These are phyloP conservation scores for Yamadazyma siamensis DNA, from an alignment of 1,139 yeast species.

Conservation along the genomic window DNA sequence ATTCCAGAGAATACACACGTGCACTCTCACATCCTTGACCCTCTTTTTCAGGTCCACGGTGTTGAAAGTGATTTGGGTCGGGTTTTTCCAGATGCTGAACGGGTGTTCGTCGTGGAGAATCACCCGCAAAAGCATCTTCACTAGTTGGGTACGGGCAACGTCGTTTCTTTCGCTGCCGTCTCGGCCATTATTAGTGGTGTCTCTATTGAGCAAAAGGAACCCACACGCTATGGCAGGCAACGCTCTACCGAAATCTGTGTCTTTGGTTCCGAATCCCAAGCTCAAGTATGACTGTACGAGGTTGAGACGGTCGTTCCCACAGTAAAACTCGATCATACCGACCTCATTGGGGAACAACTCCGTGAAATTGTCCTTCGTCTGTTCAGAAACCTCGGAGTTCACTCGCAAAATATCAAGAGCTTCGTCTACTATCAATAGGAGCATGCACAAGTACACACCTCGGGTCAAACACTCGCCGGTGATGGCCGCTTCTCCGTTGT, in stretches of 20 bases:
- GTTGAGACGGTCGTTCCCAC: slow-evolving; percentile 15
- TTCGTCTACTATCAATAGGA: slow-evolving; percentile 33
- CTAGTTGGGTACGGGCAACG: slow-evolving; percentile 3
- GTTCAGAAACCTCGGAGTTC: slow-evolving; percentile 14
- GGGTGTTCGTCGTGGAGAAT: slow-evolving; percentile 15
- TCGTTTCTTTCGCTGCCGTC: slow-evolving; percentile 7
- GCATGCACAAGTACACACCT: slow-evolving; percentile 30
- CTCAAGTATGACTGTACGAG: slow-evolving; percentile 16
- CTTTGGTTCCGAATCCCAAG: too few species aligned
- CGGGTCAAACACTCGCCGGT: slow-evolving; percentile 6
- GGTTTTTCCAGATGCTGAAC: slow-evolving; percentile 38
- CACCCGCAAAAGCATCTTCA: slow-evolving; percentile 16
- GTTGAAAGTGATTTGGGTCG: slow-evolving; percentile 23
- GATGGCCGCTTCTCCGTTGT: too few species aligned
- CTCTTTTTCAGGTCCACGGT: slow-evolving; percentile 17
- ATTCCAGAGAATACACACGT: slow-evolving; percentile 35
- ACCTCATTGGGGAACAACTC: slow-evolving; percentile 26
- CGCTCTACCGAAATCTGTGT: slow-evolving; percentile 15
- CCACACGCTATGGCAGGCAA: slow-evolving; percentile 23
- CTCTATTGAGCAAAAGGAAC: slow-evolving; percentile 23
- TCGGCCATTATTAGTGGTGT: slow-evolving; percentile 11
- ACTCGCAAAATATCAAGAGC: slow-evolving; percentile 22
- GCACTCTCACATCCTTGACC: slow-evolving; percentile 26
- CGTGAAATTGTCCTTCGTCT: neutral
- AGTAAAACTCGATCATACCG: slow-evolving; percentile 15